Evolutionary conservation across 2,329 filamentous ascomycete species (phyloP), one percentile per base, ranked within the genome.

Genomic region (Fusarium tanahbumbuense): DNA sequence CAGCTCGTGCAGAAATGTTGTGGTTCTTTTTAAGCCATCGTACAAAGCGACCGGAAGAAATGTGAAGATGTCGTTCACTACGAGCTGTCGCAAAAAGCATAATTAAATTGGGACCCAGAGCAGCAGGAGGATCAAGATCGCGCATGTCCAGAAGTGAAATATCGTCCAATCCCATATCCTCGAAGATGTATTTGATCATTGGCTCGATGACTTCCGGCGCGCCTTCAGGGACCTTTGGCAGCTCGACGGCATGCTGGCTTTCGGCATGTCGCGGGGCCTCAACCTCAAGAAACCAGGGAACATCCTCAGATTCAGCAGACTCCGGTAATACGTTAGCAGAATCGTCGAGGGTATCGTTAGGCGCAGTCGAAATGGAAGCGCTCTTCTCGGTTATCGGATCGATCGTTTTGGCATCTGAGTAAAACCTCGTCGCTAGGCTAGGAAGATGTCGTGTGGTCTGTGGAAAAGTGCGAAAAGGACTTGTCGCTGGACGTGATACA

Each of bases 21-120:
- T 93, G 88, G 15, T 89, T 87, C 44, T 87, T 89, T 55, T 94
- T 87, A 46, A 98, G 82, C 92, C 93, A 98, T 62, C 95, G 88
- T 69, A 94, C 93, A 27, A 97, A 87, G n/a, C 93, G 89, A 76
- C 97, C 94, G 0, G 94, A 93, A 2, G 93, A 93, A 23, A 97
- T 91, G 76, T 97, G 95, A 37, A 99, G 84, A 82, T 99, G 96
- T 55, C 95, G 94, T 79, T 98, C 93, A 75, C 93, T 97, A 62
- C 96, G 91, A 16, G 95, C 93, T 11, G 94, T 97, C 42, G 92
- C 94, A 69, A 99, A 89, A 30, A 99, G 82, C 96, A 98, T 98
- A 56, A 99, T 86, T 28, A 98, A 86, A 74, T 95, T 94, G 3
- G 93, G 89, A 3, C 96, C 96, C 2, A 99, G 86, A 0, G 94